Evolutionary conservation across 2,329 filamentous ascomycete species (phyloP), one percentile per base, ranked within the genome.

Genomic region (Colletotrichum tabaci): DNA sequence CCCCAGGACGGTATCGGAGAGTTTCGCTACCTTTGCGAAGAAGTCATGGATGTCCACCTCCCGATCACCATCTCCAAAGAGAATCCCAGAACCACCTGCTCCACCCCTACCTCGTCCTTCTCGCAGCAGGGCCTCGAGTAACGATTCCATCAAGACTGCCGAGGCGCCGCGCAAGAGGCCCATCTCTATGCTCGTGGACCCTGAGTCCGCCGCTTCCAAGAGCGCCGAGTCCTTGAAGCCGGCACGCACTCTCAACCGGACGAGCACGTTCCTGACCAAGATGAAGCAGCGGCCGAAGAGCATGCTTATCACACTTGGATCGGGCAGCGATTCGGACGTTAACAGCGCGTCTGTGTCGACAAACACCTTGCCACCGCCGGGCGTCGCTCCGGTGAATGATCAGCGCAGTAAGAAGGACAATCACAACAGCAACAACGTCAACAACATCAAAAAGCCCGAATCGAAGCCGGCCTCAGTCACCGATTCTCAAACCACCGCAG

Each of bases 21-120:
- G 85, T 50, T 84, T 89, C 74, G 83, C 84, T 60, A 85, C 82
- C 72, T 85, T 88, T 75, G 84, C 87, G 10, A 85, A 83, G 73
- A 84, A 85, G 63, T 86, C 87, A 50, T 90, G 87, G 87, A 85
- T 86, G 23, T 79, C 84, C 4, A 78, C 82, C 47, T 87, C 87
- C 44, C 82, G 85, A 18, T 87, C 86, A 1, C 84, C 87, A 0
- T 87, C 87, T 3, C 85, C 87, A 52, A 76, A 82, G 73, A 75
- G 78, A 74, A 70, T 74, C 73, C 71, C 81, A 77, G 75, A 76
- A 57, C 61, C 75, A 10, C 60, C 60, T 21, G 46, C 46, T 26
- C 30, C 62, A 46, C 68, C 62, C 67, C 74, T 44, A 77, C 75
- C 74, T 76, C 57, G 74, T 44, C 61, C 67, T 38, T 57, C 69